Base-by-base conservation (phyloP, 2,329 filamentous ascomycete genomes). In the Atkinsonella hypoxylon region DNA sequence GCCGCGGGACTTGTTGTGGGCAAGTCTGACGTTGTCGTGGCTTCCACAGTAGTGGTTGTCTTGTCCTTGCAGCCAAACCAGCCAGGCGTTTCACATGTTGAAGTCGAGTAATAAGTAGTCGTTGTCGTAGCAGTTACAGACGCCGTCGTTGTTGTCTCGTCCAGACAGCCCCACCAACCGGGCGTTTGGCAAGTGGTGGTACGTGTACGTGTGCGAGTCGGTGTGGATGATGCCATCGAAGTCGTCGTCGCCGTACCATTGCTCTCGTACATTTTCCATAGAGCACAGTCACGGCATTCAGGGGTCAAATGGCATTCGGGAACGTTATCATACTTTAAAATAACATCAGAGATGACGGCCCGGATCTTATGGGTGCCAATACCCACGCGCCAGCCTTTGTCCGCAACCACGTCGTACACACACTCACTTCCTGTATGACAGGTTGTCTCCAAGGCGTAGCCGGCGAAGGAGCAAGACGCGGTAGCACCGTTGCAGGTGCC, bases 221-320 rank as follows among this genome's bases (percentile, higher is more conserved):
- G 75, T 1, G 77, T 75, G 1, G 77, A 78, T 0, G 54, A 41
- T 11, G 76, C 75, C 4, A 72, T 73, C 0, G 81, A 81, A 0
- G 84, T 86, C 0, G 82, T 89, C 1, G 75, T 77, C 55, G 90
- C 85, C 1, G 87, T 93, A 31, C 86, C 86, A 63, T 96, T 96
- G 64, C 89, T 95, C 66, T 90, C 85, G 62, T 88, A 94, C 74
- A 89, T 95, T 61, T 95, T 94, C 93, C 93, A 97, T 51, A 85
- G 82, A 52, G 81, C 87, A 61, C 91, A 97, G 64, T 98, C 93
- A 40, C 86, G 81, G 64, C 93, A 97, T 48, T 89, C 83, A 20
- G 81, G 76, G 7, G 91, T 90, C 31, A 77, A 74, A 49, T 77
- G 78, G 67, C 93, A 97, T 56, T 79, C 71, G 0, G 93, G 86